Evolutionary conservation across 2,329 filamentous ascomycete species (phyloP), one percentile per base, ranked within the genome.

Genomic region (Aspergillus sp.): DNA sequence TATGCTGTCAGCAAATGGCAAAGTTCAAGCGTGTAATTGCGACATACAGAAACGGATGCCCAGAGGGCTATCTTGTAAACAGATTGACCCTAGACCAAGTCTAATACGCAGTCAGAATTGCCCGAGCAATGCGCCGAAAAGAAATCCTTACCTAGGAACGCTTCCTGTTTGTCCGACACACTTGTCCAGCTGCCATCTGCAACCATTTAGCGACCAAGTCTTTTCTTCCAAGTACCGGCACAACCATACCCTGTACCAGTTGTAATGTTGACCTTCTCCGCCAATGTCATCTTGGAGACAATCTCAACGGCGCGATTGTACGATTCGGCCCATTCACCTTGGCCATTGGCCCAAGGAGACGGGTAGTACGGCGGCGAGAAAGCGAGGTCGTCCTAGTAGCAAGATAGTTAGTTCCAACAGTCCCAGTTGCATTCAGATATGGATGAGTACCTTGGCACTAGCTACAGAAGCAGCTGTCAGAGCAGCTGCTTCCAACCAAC

Each of bases 211-310:
- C 60, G 38, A 47, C 18, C n/a, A 11, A 4, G 9, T 11, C 48
- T 34, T 30, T 48, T 30, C 9, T 36, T 18, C 8, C 4, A 30
- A 44, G 20, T 30, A 13, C 4, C 44, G 47, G 5, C n/a, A 34
- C 17, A 38, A 41, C 64, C 86, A 73, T 77, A 93, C 84, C 92
- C 92, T 62, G 89, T 85, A 73, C 93, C 93, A 0, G 93, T 97
- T 3, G 93, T 98, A 62, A 99, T 74, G 74, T 98, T 98, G 74
- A 98, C 91, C 78, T 96, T 97, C 74, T 97, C 93, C 11, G 86
- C 71, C 36, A 96, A 81, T 0, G 91, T 96, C 75, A 96, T 77
- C 71, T 92, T 86, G 9, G 88, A 89, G 45, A 97, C 91, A 67
- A 96, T 93, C 3, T 81, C 84, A 64, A 84, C 85, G 1, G 93